Base-by-base conservation (phyloP, 2,329 filamentous ascomycete genomes). In the Trichoderma hamatum region DNA sequence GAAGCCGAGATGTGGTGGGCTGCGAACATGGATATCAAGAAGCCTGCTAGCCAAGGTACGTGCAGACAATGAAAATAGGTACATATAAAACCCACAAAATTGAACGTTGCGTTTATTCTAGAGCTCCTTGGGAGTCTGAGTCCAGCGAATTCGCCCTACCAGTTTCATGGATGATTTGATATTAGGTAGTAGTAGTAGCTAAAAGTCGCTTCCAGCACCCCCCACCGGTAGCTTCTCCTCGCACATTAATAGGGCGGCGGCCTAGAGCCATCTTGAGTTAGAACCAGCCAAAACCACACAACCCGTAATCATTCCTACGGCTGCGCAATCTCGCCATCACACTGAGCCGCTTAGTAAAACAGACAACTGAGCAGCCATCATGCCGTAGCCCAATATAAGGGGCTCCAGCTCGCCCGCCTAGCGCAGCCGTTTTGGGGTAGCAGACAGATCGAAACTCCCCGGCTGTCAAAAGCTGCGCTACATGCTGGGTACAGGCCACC, bases 321-420 rank as follows among this genome's bases (percentile, higher is more conserved):
- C 11, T 34, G 51, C 51, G 51, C 24, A 54, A 54, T 54, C 14
- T 54, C 51, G 51, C 51, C 10, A 30, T 24, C 21, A 28, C 10
- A 28, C 24, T 6, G 2, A 14, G 21, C 51, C 26, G 43, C 59
- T 49, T 34, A 32, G 21, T 9, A 21, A 49, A 32, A 13, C 59
- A 10, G 7, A n/a, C 28, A 32, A n/a, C 49, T 28, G 24, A 49
- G 24, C 19, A 34, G 7, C 24, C 55, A 0, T 24, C 9, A 10
- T 26, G 30, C 1, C 51, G 11, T 16, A 9, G 13, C 16, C 34
- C 7, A 46, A 24, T 11, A 16, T 49, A 36, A 66, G 52, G 63
- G 63, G 63, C 49, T 64, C 34, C 49, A 54, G 61, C 61, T 64
- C 24, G 30, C 32, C 28, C n/a, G 21, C 46, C 49, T 65, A 65